phyloP scores from a whole-genome alignment of 768 basidiomycete genomes.

The Calocybe gangraenosa region DNA sequence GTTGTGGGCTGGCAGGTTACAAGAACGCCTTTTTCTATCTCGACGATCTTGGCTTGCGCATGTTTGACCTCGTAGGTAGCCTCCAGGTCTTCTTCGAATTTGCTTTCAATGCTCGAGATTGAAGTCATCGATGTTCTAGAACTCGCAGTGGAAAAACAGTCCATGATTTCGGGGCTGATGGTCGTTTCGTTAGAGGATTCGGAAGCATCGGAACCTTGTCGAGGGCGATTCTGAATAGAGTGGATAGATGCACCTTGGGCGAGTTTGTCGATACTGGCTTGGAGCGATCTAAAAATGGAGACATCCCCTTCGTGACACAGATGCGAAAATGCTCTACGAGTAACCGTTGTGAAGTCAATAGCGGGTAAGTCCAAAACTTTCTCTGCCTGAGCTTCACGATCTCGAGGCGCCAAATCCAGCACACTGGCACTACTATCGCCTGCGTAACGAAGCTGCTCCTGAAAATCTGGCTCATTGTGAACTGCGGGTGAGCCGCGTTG shows the following conservation, averaged over 20 bases:
- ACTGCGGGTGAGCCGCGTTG: not conserved
- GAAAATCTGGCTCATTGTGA: constrained; percentile 14
- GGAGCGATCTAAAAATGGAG: constrained; percentile 21
- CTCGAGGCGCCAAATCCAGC: constrained; percentile 16
- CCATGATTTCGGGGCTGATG: constrained; percentile 14
- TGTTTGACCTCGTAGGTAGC: constrained; percentile 41
- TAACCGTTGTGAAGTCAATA: not conserved
- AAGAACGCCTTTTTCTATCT: constrained; percentile 44
- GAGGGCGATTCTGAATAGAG: constrained; percentile 15
- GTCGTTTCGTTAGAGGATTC: constrained; percentile 24
- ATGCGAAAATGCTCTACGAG: constrained; percentile 1
- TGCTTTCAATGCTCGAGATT: constrained; percentile 15
- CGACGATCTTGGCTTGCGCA: constrained; percentile 46
- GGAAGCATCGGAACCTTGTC: constrained; percentile 28
- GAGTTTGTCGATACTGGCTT: constrained; percentile 20
- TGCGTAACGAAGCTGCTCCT: constrained; percentile 21
- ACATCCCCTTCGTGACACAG: constrained; percentile 13
- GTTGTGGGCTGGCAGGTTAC: constrained; percentile 27
- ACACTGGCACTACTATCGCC: constrained; percentile 25
- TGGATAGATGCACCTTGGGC: constrained; percentile 11
- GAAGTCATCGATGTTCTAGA: constrained; percentile 22
- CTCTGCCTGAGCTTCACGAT: not conserved
- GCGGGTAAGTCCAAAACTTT: not conserved
- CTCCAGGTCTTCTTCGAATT: constrained; percentile 23
- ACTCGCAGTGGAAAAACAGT: constrained; percentile 14